phyloP scores from a whole-genome alignment of 225 moss, liverwort and hornwort species.

The Thuidium tamariscinum region DNA sequence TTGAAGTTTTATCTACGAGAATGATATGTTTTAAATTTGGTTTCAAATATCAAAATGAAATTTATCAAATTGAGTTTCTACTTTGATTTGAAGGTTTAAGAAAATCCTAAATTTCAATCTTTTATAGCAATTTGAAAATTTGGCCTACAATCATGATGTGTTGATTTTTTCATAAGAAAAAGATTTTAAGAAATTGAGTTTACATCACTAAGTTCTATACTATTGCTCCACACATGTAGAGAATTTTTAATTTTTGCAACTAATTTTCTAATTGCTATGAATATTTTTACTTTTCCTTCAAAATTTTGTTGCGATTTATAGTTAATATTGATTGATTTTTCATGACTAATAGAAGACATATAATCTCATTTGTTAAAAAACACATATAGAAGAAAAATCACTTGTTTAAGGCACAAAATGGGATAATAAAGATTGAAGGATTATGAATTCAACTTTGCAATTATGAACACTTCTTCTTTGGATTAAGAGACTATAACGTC shows the following conservation, averaged over 20 bases:
- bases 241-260: neutral
- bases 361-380: neutral
- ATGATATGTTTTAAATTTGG: neutral
- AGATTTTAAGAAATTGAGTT: neutral
- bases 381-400: too few relatives aligned
- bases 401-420: fast-evolving
- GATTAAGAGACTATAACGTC: neutral
- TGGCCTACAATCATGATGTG: too few relatives aligned
- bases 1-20: neutral
- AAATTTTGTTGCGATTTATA: neutral
- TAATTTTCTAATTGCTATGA: neutral
- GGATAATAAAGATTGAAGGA: neutral
- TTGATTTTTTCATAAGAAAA: neutral
- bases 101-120: neutral
- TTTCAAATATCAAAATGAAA: neutral
- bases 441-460: neutral
- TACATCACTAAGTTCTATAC: neutral
- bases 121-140: neutral
- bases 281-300: neutral
- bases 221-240: neutral
- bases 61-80: neutral
- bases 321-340: neutral
- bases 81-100: neutral
- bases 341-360: too few relatives aligned
- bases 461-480: fast-evolving